These are phyloP conservation scores for Aureobasidium sp. DNA, from an alignment of 2,329 filamentous ascomycete genomes.

Conservation along the genomic window DNA sequence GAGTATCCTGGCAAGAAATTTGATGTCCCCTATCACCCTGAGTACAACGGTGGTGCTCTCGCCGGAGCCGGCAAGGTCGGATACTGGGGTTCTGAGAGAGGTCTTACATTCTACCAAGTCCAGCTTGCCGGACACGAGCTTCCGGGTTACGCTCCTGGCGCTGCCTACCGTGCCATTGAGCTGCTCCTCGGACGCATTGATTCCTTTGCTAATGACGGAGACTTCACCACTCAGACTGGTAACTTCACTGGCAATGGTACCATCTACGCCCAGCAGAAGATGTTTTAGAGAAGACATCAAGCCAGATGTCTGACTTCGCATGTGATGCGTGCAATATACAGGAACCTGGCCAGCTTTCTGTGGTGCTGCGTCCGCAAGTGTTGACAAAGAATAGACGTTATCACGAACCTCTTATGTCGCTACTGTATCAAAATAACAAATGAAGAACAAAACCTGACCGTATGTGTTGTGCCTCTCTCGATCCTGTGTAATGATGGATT, in stretches of 20 bases:
- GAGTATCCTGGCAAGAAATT: constrained; percentile 20
- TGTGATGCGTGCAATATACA: not conserved
- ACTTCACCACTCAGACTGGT: constrained; percentile 32
- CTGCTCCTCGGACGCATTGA: constrained; percentile 65
- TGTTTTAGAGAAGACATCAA: not conserved
- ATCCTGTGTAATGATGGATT: no score
- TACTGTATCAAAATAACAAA: not conserved
- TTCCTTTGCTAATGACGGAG: constrained; percentile 38
- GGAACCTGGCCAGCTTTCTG: not conserved
- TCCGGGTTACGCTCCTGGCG: constrained; percentile 25
- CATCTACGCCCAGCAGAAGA: constrained; percentile 1
- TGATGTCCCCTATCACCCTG: constrained; percentile 21
- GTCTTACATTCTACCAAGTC: constrained; percentile 24
- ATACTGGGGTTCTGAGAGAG: constrained; percentile 22
- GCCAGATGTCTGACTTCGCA: not conserved
- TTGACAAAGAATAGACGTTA: not conserved
- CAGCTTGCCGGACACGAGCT: constrained; percentile 24
- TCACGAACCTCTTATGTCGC: not conserved
- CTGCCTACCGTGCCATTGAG: constrained; percentile 65
- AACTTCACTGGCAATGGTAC: constrained; percentile 20
- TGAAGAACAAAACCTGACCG: not conserved
- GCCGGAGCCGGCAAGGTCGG: constrained; percentile 23
- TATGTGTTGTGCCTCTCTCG: no score
- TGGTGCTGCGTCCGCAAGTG: not conserved
- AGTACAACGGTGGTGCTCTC: constrained; percentile 8